These are phyloP conservation scores for Paramecium pentaurelia DNA, from an alignment of 73 alveolate species.

Conservation along the genomic window DNA sequence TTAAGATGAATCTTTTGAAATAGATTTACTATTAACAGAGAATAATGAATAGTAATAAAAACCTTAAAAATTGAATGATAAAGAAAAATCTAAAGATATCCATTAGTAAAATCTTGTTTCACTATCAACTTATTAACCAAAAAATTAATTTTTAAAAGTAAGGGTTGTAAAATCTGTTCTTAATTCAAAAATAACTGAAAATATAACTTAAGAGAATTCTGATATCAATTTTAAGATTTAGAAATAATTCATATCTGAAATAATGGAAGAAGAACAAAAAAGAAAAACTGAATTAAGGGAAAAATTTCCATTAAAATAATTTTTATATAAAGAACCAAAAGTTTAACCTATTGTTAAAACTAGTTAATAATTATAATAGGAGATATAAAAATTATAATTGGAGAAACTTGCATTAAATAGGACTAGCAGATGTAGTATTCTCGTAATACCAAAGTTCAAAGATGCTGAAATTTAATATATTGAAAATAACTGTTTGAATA, in stretches of 20 bases:
- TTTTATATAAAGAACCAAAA: not conserved
- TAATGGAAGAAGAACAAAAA: not conserved
- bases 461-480: not conserved
- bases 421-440: not conserved
- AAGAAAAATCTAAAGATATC: not conserved
- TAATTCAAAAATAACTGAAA: not conserved
- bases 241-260: not conserved
- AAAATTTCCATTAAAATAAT: not conserved
- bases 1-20: not conserved
- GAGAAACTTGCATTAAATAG: not conserved
- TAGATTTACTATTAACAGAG: not conserved
- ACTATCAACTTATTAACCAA: not conserved
- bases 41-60: not conserved
- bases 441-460: not conserved
- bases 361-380: not conserved
- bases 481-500: not conserved
- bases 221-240: not conserved
- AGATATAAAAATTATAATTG: not conserved
- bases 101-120: not conserved
- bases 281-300: not conserved
- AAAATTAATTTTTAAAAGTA: not conserved
- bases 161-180: not conserved
- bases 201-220: not conserved
- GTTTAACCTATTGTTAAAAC: not conserved
- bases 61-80: not conserved